Evolutionary conservation across 257 asterid species (phyloP).

Genomic region (Nicotiana knightiana): DNA sequence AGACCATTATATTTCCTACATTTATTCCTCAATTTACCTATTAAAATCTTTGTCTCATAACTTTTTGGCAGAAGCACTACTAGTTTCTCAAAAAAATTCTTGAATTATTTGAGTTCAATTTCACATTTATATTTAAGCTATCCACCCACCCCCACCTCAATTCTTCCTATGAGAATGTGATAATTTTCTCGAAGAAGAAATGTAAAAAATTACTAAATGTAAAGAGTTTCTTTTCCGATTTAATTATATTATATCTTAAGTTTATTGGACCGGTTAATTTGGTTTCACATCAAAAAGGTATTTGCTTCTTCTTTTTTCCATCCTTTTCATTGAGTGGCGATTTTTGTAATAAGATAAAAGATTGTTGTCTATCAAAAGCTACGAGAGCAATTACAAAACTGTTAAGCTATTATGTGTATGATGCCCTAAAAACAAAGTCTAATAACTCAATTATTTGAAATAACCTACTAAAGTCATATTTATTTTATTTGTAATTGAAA

Average conservation of each 20-base stretch:
- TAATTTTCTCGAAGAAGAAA: neutral
- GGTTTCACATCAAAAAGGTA: neutral
- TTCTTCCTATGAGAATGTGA: neutral
- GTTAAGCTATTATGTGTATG: neutral
- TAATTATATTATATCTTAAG: neutral
- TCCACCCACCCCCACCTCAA: neutral
- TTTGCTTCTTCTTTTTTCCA: neutral
- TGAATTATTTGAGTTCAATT: neutral
- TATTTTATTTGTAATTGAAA: too few species aligned
- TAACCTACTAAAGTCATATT: too few species aligned
- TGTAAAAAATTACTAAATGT: neutral
- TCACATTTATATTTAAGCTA: neutral
- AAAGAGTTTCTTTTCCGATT: neutral
- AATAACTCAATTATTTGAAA: too few species aligned
- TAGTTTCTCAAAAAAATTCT: neutral
- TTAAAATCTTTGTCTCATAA: slow-evolving; percentile 17
- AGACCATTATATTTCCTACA: slow-evolving; percentile 22
- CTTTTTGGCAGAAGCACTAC: slow-evolving; percentile 23
- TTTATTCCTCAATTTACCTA: slow-evolving; percentile 25
- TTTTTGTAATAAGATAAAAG: neutral
- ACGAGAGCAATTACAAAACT: neutral
- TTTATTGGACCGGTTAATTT: neutral
- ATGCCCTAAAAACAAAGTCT: too few species aligned
- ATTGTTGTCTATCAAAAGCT: neutral
- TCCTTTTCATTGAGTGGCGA: neutral